phyloP scores from a whole-genome alignment of 1,284 basidiomycete genomes.

The Trichosporon sp. region DNA sequence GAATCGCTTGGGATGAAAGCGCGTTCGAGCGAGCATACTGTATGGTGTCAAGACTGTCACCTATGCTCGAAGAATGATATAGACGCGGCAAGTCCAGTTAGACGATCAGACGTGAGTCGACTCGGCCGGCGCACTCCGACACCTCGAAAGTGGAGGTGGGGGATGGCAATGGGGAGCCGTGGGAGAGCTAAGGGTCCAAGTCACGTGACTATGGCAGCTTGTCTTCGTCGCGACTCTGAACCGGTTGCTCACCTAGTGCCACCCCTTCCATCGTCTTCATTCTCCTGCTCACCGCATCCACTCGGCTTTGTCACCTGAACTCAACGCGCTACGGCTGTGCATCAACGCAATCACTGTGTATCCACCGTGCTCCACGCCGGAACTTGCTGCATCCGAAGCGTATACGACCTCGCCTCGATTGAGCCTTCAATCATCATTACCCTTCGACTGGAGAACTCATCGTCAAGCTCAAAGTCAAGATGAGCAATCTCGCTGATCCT shows the following conservation, averaged over 20 bases:
- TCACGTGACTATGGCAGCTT: not conserved
- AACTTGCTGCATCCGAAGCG: not conserved
- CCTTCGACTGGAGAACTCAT: not conserved
- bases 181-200: not conserved
- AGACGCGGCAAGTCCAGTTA: not conserved
- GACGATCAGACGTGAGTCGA: not conserved
- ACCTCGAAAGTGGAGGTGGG: not conserved
- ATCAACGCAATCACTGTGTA: not conserved
- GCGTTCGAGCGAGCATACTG: slow-evolving; percentile 23
- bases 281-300: not conserved
- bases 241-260: not conserved
- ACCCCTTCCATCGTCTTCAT: slow-evolving; percentile 14
- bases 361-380: not conserved
- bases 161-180: not conserved
- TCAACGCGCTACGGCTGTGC: not conserved
- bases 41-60: not conserved
- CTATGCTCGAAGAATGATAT: not conserved
- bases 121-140: slow-evolving; percentile 18
- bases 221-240: not conserved
- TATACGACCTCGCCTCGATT: not conserved
- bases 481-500: slow-evolving; percentile 25
- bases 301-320: not conserved
- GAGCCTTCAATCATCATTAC: not conserved
- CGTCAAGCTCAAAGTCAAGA: not conserved
- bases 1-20: slow-evolving; percentile 21